Evolutionary conservation across 139 green algal genomes (phyloP).

Genomic region (Tetradesmus obliquus): DNA sequence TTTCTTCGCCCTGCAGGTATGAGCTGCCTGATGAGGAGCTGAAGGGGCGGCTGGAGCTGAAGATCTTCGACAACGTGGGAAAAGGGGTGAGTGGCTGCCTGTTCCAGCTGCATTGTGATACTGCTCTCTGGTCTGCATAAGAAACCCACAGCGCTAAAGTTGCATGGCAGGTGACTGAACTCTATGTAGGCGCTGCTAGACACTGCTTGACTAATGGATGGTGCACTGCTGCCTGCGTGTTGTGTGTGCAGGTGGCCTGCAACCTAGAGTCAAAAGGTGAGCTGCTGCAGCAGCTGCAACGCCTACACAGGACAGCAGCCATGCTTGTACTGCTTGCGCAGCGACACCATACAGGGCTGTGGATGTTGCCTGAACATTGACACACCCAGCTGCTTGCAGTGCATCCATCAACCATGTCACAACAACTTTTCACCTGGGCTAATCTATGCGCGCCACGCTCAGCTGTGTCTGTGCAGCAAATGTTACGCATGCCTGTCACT

Average conservation of each 20-base stretch:
- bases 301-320: background rate
- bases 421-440: no score
- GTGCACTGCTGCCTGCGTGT: background rate
- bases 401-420: no score
- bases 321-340: background rate
- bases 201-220: no score
- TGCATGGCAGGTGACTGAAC: no score
- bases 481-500: no score
- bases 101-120: background rate
- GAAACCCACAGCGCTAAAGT: no score
- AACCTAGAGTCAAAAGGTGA: conserved; percentile 64
- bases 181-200: no score
- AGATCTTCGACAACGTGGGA: conserved; percentile 68
- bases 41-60: conserved; percentile 63
- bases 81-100: conserved; percentile 47
- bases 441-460: no score
- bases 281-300: background rate
- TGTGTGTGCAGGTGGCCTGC: conserved; percentile 64
- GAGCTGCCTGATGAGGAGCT: conserved; percentile 56
- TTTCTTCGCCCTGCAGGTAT: conserved; percentile 7
- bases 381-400: no score
- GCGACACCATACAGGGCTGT: no score
- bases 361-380: no score
- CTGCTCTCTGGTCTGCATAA: background rate
- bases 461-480: no score